Evolutionary conservation across 2,329 filamentous ascomycete genomes (phyloP).

Genomic region (Peltaster fructicola): DNA sequence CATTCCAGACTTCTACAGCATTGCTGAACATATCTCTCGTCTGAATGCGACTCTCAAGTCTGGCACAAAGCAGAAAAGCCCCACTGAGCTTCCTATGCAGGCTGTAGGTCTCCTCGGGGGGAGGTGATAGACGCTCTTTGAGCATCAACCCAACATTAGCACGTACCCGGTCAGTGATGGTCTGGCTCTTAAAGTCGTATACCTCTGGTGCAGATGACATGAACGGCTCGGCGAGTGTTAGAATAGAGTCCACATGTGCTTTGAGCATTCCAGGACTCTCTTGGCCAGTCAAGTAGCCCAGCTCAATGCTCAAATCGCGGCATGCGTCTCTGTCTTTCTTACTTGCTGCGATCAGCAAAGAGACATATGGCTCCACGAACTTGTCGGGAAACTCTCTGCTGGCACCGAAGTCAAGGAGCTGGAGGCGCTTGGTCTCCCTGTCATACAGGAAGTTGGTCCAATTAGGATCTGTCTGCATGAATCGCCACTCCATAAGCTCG

Average conservation of each 20-base stretch:
- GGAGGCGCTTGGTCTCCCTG: constrained; percentile 46
- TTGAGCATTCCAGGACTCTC: constrained; percentile 77
- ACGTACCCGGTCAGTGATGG: constrained; percentile 86
- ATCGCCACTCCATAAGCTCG: constrained; percentile 84
- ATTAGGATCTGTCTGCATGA: constrained; percentile 99
- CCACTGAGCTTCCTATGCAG: constrained; percentile 89
- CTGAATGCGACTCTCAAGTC: constrained; percentile 62
- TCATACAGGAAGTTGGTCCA: constrained; percentile 99
- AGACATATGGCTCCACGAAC: constrained; percentile 68
- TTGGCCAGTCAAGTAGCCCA: constrained; percentile 77
- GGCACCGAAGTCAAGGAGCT: constrained; percentile 90
- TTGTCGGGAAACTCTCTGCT: constrained; percentile 64
- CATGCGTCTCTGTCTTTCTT: constrained; percentile 23
- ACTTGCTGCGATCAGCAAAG: constrained; percentile 64
- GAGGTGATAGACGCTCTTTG: constrained; percentile 68
- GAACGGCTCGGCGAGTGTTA: constrained; percentile 89
- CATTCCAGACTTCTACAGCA: constrained; percentile 26
- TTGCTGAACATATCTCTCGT: constrained; percentile 65
- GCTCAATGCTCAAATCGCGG: constrained; percentile 13
- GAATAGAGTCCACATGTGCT: constrained; percentile 72
- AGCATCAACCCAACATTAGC: constrained; percentile 85
- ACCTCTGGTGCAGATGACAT: constrained; percentile 53
- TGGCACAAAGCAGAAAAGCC: constrained; percentile 81
- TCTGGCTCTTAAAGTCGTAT: constrained; percentile 88
- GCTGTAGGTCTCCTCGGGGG: constrained; percentile 94